These are phyloP conservation scores for Cyclotella atomus DNA, from an alignment of 108 stramenopile genomes.

Conservation along the genomic window DNA sequence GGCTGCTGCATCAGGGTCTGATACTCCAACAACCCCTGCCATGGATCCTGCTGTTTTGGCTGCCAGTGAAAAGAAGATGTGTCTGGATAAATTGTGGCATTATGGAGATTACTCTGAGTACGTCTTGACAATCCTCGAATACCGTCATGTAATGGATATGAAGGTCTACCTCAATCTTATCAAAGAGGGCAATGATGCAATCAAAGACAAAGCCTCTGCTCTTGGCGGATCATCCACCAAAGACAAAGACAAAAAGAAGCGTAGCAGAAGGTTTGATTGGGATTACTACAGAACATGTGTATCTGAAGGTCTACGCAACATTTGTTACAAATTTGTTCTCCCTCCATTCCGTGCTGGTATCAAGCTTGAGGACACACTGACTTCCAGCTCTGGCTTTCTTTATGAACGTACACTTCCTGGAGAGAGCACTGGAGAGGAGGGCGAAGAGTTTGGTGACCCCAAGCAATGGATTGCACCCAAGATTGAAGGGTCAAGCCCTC, in stretches of 20 bases:
- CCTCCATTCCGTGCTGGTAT: constrained; percentile 81
- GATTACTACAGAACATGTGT: constrained; percentile 88
- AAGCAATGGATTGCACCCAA: constrained; percentile 75
- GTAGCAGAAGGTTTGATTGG: constrained; percentile 82
- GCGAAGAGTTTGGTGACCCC: constrained; percentile 53
- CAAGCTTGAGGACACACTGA: constrained; percentile 75
- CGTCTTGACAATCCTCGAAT: constrained; percentile 60
- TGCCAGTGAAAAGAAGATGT: constrained; percentile 58
- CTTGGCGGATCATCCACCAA: constrained; percentile 24
- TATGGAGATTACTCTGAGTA: constrained; percentile 65
- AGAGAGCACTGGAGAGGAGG: constrained; percentile 46
- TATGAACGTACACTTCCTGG: constrained; percentile 75
- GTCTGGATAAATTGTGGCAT: constrained; percentile 75
- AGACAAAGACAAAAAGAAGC: constrained; percentile 55
- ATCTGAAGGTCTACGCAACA: constrained; percentile 73
- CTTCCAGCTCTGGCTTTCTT: constrained; percentile 58
- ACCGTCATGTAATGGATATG: constrained; percentile 77
- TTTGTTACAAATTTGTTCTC: constrained; percentile 80
- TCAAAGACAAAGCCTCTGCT: constrained; percentile 58
- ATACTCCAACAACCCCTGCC: constrained; percentile 45
- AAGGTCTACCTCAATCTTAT: constrained; percentile 76
- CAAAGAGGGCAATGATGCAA: constrained; percentile 86
- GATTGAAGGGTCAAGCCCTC: constrained; percentile 53
- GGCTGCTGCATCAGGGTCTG: constrained; percentile 41
- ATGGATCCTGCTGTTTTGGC: constrained; percentile 22